Base-by-base conservation (phyloP, 1,284 basidiomycete genomes). In the Pyrrhoderma noxium region DNA sequence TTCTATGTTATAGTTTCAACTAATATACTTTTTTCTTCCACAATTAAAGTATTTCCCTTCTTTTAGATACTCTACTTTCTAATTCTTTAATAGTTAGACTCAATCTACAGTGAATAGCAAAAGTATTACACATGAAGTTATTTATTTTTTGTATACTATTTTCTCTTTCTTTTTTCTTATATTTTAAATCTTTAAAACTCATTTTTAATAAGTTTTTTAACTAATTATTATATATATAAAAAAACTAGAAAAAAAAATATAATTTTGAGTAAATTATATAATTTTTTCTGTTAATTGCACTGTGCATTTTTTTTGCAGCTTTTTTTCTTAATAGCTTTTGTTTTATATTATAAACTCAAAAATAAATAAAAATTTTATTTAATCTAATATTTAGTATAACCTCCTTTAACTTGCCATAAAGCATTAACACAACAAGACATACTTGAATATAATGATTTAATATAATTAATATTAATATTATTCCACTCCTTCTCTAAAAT, bases 381-480 rank as follows among this genome's bases (percentile, higher is more conserved):
- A 37, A 19, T n/a, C 42, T 57, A 62, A 52, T 62, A 62, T 45
- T 57, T 57, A 37, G 61, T 64, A 49, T 61, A 46, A 7, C 48
- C 49, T n/a, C 60, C 60, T 41, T 59, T 37, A 8, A 58, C 57
- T 37, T 57, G 44, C 19, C 55, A 45, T 19, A 63, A 38, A 34
- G 55, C 56, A 40, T 45, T 44, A 14, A 64, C 52, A 31, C 58
- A 45, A 9, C 41, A 35, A 25, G 59, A 57, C 45, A 61, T 54
- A 43, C 57, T 59, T 3, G 53, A 52, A 47, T 58, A 59, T 8
- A 63, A 53, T 8, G 50, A 49, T n/a, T 49, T 14, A n/a, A 60
- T 52, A 56, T 53, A 54, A 18, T 47, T 43, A 22, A 45, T 38
- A 8, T 43, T 45, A 42, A 61, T 55, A 3, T 45, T 43, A n/a